Base-by-base conservation (phyloP, 805 yeast genomes). In the Teunomyces lycoperdinae region DNA sequence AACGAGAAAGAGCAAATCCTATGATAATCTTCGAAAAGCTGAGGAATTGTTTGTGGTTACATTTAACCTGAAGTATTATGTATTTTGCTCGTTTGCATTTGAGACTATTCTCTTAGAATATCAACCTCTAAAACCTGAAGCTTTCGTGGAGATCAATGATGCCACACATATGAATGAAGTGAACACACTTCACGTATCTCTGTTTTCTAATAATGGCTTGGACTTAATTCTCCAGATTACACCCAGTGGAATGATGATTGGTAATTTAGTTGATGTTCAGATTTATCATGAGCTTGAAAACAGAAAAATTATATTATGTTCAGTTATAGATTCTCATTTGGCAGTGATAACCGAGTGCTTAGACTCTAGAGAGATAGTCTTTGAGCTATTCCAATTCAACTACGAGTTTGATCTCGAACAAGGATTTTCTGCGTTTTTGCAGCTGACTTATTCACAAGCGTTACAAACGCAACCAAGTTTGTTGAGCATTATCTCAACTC, bases 1-100 rank as follows among this genome's bases (percentile, higher is more conserved):
- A 3, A 47, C 46, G 17, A 55, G 68, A 38, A 54, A 49, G 10
- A 55, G 67, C 26, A 60, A 59, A 13, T 52, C 63, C 0, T 68
- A 64, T 46, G 66, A 62, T 11, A 57, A 50, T 3, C 56, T 73
- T 9, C 55, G 75, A 14, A 71, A 70, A 43, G 62, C 68, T 2
- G 58, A 55, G 10, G 43, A 45, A 3, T 29, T 71, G 13, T 54
- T 48, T 14, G 44, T 38, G 8, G 41, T 69, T 16, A 17, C 43
- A 2, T 56, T 50, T 48, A 52, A 58, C 3, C 64, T 49, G 0
- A 53, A 48, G 4, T 16, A 49, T 1, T 70, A 58, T 44, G 50
- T 75, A 14, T 51, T 70, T 2, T 69, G 77, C 47, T 57, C 73
- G 2, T 63, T 69, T 48, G 61, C 76, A 3, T 75, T 68, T 52